A percentile compares a stretch with the other conserved stretches of the same genome.
Evolutionary conservation across 2,329 filamentous ascomycete genomes (phyloP).

Genomic region (Colletotrichum acutatum): DNA sequence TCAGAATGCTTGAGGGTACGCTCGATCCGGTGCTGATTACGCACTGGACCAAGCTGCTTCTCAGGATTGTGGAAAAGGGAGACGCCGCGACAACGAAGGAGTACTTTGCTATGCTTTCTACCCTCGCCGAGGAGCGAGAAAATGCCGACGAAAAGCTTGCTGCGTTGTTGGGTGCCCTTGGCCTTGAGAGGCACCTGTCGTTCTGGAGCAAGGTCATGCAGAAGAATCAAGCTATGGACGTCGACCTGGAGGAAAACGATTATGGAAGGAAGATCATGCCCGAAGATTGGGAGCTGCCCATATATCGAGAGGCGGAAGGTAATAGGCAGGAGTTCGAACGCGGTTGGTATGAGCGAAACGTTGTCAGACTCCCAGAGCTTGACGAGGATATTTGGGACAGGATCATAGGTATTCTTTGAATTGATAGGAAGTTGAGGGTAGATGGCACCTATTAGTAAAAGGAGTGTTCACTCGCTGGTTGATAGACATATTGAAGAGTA

Average conservation of each 20-base stretch:
- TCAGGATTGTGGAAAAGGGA: background rate
- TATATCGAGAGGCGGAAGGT: too few species aligned
- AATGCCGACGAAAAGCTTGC: background rate
- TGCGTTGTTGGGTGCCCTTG: background rate
- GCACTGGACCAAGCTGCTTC: conserved; percentile 1
- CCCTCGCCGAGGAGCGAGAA: background rate
- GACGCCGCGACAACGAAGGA: background rate
- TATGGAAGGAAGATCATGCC: background rate
- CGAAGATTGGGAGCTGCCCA: background rate
- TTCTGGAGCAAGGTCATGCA: background rate
- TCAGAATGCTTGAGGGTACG: conserved; percentile 20
- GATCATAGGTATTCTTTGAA: background rate
- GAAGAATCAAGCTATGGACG: background rate
- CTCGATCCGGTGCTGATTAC: conserved; percentile 15
- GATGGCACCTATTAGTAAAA: background rate
- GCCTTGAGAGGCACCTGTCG: background rate
- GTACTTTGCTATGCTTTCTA: background rate
- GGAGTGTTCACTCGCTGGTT: fast-evolving
- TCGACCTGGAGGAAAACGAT: background rate
- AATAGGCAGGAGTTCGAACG: background rate
- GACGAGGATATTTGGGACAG: background rate
- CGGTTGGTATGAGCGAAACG: background rate
- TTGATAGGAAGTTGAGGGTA: too few species aligned
- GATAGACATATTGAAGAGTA: background rate
- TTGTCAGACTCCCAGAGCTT: background rate